phyloP scores from a whole-genome alignment of 1,284 basidiomycete genomes.

The Meira nashicola region DNA sequence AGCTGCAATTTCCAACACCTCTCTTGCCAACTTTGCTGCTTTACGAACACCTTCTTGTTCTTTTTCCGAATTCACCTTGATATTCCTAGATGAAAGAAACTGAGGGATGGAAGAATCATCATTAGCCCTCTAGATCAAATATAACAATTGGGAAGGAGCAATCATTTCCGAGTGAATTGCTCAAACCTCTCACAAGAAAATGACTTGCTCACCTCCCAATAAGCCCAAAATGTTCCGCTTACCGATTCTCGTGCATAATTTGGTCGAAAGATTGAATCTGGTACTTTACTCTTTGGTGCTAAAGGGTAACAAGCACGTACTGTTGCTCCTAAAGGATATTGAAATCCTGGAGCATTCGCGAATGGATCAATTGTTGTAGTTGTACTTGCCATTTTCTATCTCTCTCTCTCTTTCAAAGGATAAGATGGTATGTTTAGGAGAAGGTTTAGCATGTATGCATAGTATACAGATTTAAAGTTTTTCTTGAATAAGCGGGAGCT shows the following conservation, averaged over 20 bases:
- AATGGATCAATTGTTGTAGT: constrained; percentile 38
- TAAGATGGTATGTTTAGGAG: too few relatives aligned
- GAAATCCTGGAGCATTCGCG: constrained; percentile 30
- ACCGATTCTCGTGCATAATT: constrained; percentile 52
- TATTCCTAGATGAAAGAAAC: constrained; percentile 43
- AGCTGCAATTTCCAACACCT: constrained; percentile 86
- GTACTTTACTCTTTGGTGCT: constrained; percentile 42
- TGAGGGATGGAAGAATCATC: constrained; percentile 13
- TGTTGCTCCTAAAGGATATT: constrained; percentile 29
- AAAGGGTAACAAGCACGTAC: constrained; percentile 46
- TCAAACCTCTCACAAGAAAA: too few relatives aligned
- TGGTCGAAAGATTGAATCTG: constrained; percentile 41
- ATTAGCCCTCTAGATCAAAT: too few relatives aligned
- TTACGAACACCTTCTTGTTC: constrained; percentile 47
- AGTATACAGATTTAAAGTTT: too few relatives aligned
- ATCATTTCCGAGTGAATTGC: too few relatives aligned
- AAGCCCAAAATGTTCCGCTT: constrained; percentile 22
- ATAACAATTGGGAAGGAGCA: too few relatives aligned
- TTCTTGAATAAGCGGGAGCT: too few relatives aligned
- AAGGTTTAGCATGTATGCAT: too few relatives aligned
- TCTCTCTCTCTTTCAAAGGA: too few relatives aligned
- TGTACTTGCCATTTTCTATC: constrained; percentile 3
- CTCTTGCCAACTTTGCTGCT: constrained; percentile 68
- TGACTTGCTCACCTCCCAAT: constrained; percentile 19
- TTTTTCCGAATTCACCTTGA: constrained; percentile 37